These are phyloP conservation scores for Chrysanthemum makinoi DNA, from an alignment of 129 eudicot species.

Conservation along the genomic window DNA sequence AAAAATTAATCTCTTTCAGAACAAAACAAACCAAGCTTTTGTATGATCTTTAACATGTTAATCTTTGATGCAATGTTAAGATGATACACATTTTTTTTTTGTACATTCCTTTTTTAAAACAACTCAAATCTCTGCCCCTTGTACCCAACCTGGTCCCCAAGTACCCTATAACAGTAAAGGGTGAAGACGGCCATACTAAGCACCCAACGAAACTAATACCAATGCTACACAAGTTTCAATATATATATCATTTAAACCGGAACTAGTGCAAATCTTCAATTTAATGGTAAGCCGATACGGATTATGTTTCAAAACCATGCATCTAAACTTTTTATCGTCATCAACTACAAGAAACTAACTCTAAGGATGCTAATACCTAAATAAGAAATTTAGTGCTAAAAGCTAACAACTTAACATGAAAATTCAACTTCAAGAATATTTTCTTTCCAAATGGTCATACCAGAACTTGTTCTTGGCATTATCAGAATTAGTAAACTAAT, in stretches of 20 bases:
- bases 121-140: too few relatives aligned
- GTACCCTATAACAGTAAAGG: too few relatives aligned
- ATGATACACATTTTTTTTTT: neutral
- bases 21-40: conserved; percentile 14
- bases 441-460: conserved; percentile 3
- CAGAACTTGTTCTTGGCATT: conserved; percentile 1
- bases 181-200: neutral
- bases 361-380: conserved; percentile 2
- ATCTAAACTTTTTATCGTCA: conserved; percentile 14
- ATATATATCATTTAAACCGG: too few relatives aligned
- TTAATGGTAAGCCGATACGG: too few relatives aligned
- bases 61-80: neutral
- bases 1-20: conserved; percentile 11
- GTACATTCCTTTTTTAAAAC: too few relatives aligned
- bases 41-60: conserved; percentile 5
- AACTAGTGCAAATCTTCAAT: too few relatives aligned
- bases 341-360: conserved; percentile 22
- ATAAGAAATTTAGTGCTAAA: neutral
- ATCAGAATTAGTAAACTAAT: neutral
- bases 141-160: too few relatives aligned
- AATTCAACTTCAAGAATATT: neutral
- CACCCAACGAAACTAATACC: too few relatives aligned
- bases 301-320: neutral
- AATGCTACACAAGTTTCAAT: too few relatives aligned
- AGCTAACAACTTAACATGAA: neutral